Percentiles rank a stretch among this genome's conserved stretches.
These are phyloP conservation scores for carrot (Daucus carota) DNA, from an alignment of 129 eudicot species.

Conservation along the genomic window DH1_v3.0 NC_030381.2:47709001-47709500, in stretches of 20 bases:
- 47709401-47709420: not conserved
- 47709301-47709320: constrained; percentile 42
- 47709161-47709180: not conserved
- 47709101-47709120: not conserved
- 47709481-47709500: not conserved
- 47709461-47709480: not conserved
- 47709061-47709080: not conserved
- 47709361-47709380: not conserved
- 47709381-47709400: not conserved
- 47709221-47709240: not conserved
- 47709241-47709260: not conserved
- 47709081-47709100: not conserved
- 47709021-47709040: not conserved
- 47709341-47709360: constrained; percentile 62
- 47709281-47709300: not conserved
- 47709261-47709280: too few relatives aligned
- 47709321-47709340: constrained; percentile 84
- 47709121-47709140: not conserved
- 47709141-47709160: not conserved
- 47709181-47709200: not conserved
- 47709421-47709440: not conserved
- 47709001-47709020: not conserved
- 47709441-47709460: not conserved
- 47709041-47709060: not conserved
- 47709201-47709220: not conserved